Evolutionary conservation across 2,329 filamentous ascomycete genomes (phyloP), one percentile per base, ranked within the genome.

Genomic region (Meredithiella fracta): DNA sequence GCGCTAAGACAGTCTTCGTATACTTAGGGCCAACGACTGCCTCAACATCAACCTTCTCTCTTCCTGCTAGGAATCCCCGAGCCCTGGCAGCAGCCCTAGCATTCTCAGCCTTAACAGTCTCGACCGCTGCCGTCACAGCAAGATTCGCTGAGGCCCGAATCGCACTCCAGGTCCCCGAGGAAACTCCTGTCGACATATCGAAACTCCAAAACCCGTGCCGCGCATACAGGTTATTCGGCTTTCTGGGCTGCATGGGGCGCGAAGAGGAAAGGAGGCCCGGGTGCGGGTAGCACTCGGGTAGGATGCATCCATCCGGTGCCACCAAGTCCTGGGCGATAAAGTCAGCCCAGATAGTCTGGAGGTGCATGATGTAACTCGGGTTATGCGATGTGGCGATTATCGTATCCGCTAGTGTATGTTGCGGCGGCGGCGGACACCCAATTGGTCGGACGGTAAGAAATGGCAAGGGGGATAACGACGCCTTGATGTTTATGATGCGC

Each of bases 281-380:
- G 22, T 56, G 55, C 3, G 57, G 59, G 47, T 63, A 63, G 58
- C 63, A 64, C 52, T 64, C 63, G 11, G 63, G 62, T 6, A 64
- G 59, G 26, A 64, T 49, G 26, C 53, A 54, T 9, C 55, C 62
- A 15, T 56, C 58, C 14, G 55, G 38, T 6, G 57, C 53, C 11
- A 64, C 58, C 11, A 61, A 47, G 8, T 59, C 62, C 4, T 38
- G 31, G 3, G 42, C 29, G 4, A 59, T 55, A 56, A 58, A 62
- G 9, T 59, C 55, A 2, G 17, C 26, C 53, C 60, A 60, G 20
- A 61, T 57, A 3, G 57, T 59, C 22, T 44, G 55, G 3, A 63
- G 58, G 20, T 63, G 61, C 15, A 40, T 17, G 34, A 63, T 51
- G 47, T 63, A 63, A 1, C 42, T 54, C 14, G 60, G 22, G 40